These are phyloP conservation scores for Phalaenopsis aphrodite DNA, from an alignment of 106 monocot species.

Conservation along the genomic window DNA sequence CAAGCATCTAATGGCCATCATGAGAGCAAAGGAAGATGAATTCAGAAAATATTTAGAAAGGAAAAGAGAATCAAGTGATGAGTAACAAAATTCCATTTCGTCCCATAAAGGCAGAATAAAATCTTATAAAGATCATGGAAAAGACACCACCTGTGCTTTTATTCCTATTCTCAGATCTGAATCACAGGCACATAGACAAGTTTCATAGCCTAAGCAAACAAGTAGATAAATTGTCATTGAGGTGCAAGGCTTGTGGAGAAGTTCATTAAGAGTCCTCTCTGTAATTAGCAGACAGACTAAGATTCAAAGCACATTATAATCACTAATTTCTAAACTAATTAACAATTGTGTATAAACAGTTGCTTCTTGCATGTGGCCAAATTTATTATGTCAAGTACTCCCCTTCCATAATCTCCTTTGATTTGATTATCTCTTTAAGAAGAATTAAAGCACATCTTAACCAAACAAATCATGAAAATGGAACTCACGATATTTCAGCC, in stretches of 20 bases:
- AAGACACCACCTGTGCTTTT: constrained; percentile 9
- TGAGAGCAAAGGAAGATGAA: background rate
- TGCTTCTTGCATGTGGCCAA: too few relatives aligned
- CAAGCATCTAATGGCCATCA: constrained; percentile 48
- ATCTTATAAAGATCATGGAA: constrained; percentile 11
- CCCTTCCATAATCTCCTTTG: background rate
- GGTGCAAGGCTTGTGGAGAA: too few relatives aligned
- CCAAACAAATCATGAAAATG: background rate
- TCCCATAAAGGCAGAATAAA: constrained; percentile 16
- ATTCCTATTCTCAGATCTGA: background rate
- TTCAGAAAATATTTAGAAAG: background rate
- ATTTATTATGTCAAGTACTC: too few relatives aligned
- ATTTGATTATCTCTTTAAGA: background rate
- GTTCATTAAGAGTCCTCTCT: too few relatives aligned
- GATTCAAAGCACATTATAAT: too few relatives aligned
- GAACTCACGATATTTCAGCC: too few relatives aligned
- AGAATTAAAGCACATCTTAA: background rate
- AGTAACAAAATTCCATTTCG: background rate
- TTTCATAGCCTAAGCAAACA: background rate
- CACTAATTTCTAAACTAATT: too few relatives aligned
- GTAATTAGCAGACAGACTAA: too few relatives aligned
- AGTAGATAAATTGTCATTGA: too few relatives aligned
- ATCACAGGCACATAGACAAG: background rate
- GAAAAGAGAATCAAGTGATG: background rate
- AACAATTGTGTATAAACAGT: too few relatives aligned